Evolutionary conservation across 1,284 basidiomycete species (phyloP), one percentile per base, ranked within the genome.

Genomic region (Marasmius sp.): DNA sequence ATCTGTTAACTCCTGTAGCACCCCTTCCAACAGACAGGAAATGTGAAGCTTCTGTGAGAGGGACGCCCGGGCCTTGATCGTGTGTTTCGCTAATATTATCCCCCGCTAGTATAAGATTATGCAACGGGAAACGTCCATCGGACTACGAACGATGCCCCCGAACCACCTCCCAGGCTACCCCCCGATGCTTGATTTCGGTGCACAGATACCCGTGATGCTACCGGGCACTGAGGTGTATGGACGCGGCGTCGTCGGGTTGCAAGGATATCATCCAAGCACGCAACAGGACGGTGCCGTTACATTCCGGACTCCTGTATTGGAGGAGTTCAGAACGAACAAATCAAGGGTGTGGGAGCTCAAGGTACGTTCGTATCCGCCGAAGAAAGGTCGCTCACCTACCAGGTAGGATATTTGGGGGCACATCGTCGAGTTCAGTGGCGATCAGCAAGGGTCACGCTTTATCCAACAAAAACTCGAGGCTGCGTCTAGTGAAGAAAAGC

Each of bases 361-460:
- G 73, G 95, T 95, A 68, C 60, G 78, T 71, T 38, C 11, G 11
- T 20, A 34, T 51, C 18, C 50, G 59, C 58, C 67, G 9, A 10
- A 12, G 37, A 11, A 22, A 9, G 6, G 8, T 22, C 18, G 22
- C 27, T 59, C 14, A 59, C 34, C 49, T 52, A 50, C 58, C 22
- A 1, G 49, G 20, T 73, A 94, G 90, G 95, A 97, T 70, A 91
- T 99, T 68, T 83, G 84, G 58, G 94, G 94, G 14, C 86, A 92
- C 75, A 78, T 98, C 57, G 91, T 94, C 58, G 97, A 98, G 73
- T 98, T 99, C 74, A 92, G 93, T 66, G 87, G 88, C 38, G 97
- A 99, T 75, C 97, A 98, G 74, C 93, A 96, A 70, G 92, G 95
- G 33, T 94, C 95, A 49, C 85, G 96, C 49, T 92, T 95, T 76